Conservation (phyloP, 495 filamentous ascomycete genomes). For the Hypoxylon fragiforme region DNA sequence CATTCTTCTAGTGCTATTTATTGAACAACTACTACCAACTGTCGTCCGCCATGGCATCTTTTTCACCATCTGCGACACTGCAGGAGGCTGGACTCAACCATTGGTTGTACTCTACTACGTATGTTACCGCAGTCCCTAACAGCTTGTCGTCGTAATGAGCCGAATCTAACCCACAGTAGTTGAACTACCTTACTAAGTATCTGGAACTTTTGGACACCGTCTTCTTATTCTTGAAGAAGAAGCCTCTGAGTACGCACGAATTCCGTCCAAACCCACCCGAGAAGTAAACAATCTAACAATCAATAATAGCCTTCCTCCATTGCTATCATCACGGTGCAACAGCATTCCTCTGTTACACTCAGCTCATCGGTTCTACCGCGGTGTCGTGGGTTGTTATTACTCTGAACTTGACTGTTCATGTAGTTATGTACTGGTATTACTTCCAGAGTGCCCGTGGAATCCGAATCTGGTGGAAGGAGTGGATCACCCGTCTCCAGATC, state of each 20-base stretch:
- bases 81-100: conserved; percentile 79
- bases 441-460: conserved; percentile 83
- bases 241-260: conserved; percentile 68
- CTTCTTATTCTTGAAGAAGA: conserved; percentile 86
- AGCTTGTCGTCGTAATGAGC: neutral
- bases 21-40: conserved; percentile 73
- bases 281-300: conserved; percentile 2
- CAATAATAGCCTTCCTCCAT: conserved; percentile 73
- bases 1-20: conserved; percentile 67
- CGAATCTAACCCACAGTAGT: conserved; percentile 52
- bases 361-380: conserved; percentile 75
- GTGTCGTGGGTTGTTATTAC: conserved; percentile 79
- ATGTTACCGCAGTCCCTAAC: conserved; percentile 37
- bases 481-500: conserved; percentile 86
- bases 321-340: conserved; percentile 86
- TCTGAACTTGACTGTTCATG: conserved; percentile 77
- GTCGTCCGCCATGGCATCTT: conserved; percentile 70
- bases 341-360: conserved; percentile 82
- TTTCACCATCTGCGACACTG: conserved; percentile 67
- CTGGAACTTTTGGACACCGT: conserved; percentile 79
- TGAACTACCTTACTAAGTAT: conserved; percentile 86
- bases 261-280: neutral
- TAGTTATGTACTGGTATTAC: conserved; percentile 79
- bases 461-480: conserved; percentile 88
- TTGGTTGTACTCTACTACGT: conserved; percentile 81